Evolutionary conservation across 768 basidiomycete genomes (phyloP).

Genomic region (Lenzites betulinus): DNA sequence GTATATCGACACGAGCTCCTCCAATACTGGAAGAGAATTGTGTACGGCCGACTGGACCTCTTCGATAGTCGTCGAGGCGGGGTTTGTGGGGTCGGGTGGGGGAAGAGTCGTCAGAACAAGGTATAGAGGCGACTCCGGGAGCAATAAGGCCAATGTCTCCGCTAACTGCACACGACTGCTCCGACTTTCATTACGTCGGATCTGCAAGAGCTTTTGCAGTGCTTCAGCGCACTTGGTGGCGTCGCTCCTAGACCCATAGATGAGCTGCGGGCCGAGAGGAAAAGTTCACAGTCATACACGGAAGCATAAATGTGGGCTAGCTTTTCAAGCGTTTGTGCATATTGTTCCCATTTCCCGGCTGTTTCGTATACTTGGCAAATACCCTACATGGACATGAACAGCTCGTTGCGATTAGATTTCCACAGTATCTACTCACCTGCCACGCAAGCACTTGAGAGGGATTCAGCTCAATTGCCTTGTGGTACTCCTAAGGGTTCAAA

Average conservation of each 20-base stretch:
- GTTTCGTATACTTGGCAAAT: constrained; percentile 73
- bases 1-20: constrained; percentile 66
- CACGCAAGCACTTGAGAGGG: constrained; percentile 76
- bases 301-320: constrained; percentile 61
- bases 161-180: constrained; percentile 51
- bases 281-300: constrained; percentile 44
- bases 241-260: constrained; percentile 59
- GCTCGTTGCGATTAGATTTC: background rate
- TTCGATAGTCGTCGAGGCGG: constrained; percentile 59
- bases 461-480: constrained; percentile 70
- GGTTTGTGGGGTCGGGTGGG: constrained; percentile 74
- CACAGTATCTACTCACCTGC: constrained; percentile 57
- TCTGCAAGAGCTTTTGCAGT: constrained; percentile 73
- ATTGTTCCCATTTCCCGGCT: constrained; percentile 56
- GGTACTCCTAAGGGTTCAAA: constrained; percentile 63
- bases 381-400: constrained; percentile 48
- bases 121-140: constrained; percentile 73
- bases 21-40: constrained; percentile 67
- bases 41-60: constrained; percentile 63
- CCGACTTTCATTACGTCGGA: constrained; percentile 53
- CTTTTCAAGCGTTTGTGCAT: constrained; percentile 52
- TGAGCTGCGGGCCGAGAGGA: background rate
- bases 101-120: constrained; percentile 66
- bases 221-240: constrained; percentile 77
- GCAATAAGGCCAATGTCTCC: constrained; percentile 63